These are phyloP conservation scores for Wallemia mellicola DNA, from an alignment of 1,284 basidiomycete species.

Conservation along the genomic window DNA sequence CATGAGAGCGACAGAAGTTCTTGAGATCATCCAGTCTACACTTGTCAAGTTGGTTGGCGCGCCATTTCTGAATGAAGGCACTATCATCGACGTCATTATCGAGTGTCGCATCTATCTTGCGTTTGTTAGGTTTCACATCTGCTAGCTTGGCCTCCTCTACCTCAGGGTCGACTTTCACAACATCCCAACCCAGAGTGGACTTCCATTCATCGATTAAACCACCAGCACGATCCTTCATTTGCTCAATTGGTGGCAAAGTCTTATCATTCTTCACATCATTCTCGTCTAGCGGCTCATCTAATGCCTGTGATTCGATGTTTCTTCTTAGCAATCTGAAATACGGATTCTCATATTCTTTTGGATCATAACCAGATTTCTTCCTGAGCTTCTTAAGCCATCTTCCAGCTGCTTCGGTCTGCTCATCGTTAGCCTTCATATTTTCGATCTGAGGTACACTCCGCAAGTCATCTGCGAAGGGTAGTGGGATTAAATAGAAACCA, in stretches of 20 bases:
- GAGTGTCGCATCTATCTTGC: neutral
- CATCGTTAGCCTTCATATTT: constrained; percentile 27
- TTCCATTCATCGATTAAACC: constrained; percentile 47
- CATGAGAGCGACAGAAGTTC: neutral
- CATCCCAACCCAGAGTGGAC: constrained; percentile 30
- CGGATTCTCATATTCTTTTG: constrained; percentile 76
- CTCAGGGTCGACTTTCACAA: neutral
- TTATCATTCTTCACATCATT: constrained; percentile 45
- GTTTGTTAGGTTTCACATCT: neutral
- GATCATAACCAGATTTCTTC: constrained; percentile 48
- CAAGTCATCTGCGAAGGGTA: constrained; percentile 85
- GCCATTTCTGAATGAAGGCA: neutral
- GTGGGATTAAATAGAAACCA: constrained; percentile 66
- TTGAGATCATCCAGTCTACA: neutral
- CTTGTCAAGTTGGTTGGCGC: neutral
- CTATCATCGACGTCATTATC: neutral
- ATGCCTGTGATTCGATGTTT: constrained; percentile 77
- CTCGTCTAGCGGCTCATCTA: constrained; percentile 32
- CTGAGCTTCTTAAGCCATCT: constrained; percentile 48
- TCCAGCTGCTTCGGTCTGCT: constrained; percentile 34
- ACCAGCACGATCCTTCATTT: constrained; percentile 59
- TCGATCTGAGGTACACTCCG: constrained; percentile 27
- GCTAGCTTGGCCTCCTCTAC: neutral
- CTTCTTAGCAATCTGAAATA: constrained; percentile 22
- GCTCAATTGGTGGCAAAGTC: constrained; percentile 42